Percentiles rank a stretch among this genome's conserved stretches.
These are phyloP conservation scores for Candida sp. DNA, from an alignment of 1,139 yeast species.

Conservation along the genomic window DNA sequence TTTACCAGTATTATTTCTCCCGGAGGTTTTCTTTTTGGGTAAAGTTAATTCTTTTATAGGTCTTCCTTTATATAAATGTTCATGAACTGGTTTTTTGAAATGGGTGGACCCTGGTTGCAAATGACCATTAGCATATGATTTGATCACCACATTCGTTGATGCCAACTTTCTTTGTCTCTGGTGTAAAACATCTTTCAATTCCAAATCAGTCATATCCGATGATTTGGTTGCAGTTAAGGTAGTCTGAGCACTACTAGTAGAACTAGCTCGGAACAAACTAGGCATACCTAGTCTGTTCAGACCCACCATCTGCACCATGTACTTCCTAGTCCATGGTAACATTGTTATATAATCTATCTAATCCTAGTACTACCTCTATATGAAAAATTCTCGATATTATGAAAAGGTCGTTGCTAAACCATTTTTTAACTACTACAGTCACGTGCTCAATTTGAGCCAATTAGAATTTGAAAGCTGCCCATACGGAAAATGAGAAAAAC, in stretches of 20 bases:
- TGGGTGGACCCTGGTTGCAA: constrained; percentile 88
- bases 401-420: background rate
- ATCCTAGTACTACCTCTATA: background rate
- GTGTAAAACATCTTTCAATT: constrained; percentile 70
- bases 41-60: constrained; percentile 77
- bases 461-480: background rate
- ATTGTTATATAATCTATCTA: background rate
- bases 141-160: constrained; percentile 67
- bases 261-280: background rate
- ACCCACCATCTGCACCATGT: background rate
- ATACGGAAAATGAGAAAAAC: background rate
- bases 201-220: constrained; percentile 54
- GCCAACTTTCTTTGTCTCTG: constrained; percentile 72
- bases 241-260: background rate
- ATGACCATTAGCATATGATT: constrained; percentile 66
- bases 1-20: constrained; percentile 86
- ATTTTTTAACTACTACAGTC: background rate
- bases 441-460: constrained; percentile 1
- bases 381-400: background rate
- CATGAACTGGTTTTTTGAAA: constrained; percentile 84
- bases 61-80: constrained; percentile 81
- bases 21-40: constrained; percentile 72
- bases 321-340: background rate
- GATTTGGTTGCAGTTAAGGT: background rate
- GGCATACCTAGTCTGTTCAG: background rate